These are phyloP conservation scores for Hypomontagnella submonticulosa DNA, from an alignment of 495 filamentous ascomycete genomes.

Conservation along the genomic window DNA sequence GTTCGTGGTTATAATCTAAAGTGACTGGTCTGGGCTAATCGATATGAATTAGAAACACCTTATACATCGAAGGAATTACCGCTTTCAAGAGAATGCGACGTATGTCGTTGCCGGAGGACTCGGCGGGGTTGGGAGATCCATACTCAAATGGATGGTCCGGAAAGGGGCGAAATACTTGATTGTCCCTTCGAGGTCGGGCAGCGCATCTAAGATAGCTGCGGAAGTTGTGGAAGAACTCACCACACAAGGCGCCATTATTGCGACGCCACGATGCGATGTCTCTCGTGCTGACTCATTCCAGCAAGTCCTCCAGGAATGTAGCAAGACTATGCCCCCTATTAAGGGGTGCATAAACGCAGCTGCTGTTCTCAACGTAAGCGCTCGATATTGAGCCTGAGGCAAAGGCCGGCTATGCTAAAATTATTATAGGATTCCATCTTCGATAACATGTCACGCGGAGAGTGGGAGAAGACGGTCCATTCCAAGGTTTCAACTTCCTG, in stretches of 20 bases:
- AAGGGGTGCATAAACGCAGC: constrained; percentile 58
- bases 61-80: constrained; percentile 6
- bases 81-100: constrained; percentile 45
- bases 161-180: constrained; percentile 33
- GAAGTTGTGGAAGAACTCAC: constrained; percentile 34
- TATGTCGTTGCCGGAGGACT: constrained; percentile 54
- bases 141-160: constrained; percentile 30
- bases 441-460: constrained; percentile 58
- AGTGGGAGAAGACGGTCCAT: constrained; percentile 45
- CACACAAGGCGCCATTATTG: constrained; percentile 25
- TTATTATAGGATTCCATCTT: constrained; percentile 57
- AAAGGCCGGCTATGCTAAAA: no score
- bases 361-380: constrained; percentile 55
- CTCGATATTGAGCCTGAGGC: neutral
- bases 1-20: neutral
- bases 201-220: constrained; percentile 1
- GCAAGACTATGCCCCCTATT: constrained; percentile 54
- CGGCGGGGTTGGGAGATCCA: constrained; percentile 33
- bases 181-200: constrained; percentile 32
- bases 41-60: constrained; percentile 18
- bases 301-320: constrained; percentile 10
- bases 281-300: constrained; percentile 20
- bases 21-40: neutral
- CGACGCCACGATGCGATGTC: constrained; percentile 51
- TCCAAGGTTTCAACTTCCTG: constrained; percentile 57